Conservation (phyloP, 2,329 filamentous ascomycete genomes). For the Phialophora expanda region DNA sequence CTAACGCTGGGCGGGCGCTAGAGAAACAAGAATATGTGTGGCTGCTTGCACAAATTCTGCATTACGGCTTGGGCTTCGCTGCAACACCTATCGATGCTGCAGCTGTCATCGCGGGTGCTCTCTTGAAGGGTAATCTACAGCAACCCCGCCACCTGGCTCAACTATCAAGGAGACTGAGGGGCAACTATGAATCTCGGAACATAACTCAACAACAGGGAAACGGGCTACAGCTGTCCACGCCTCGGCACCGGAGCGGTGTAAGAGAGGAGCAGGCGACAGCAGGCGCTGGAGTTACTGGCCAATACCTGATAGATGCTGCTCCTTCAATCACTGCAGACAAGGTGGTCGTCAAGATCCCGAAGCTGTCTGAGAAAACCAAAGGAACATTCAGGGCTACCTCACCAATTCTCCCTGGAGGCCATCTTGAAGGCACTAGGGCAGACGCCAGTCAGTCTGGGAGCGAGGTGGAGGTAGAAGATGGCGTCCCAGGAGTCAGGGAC, state of each 20-base stretch:
- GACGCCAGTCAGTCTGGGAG: background rate
- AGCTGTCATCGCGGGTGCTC: slow-evolving; percentile 3
- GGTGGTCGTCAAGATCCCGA: background rate
- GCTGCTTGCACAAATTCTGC: slow-evolving; percentile 12
- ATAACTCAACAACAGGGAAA: background rate
- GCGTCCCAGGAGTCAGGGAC: background rate
- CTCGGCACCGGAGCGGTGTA: background rate
- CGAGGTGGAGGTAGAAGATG: background rate
- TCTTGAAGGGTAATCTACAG: background rate
- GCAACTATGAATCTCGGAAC: background rate
- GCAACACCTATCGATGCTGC: slow-evolving; percentile 6
- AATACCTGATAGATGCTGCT: background rate
- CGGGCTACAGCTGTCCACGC: background rate
- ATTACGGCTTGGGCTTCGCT: slow-evolving; percentile 11
- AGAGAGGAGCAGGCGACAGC: background rate
- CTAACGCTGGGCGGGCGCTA: slow-evolving; percentile 3
- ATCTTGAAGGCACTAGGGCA: background rate
- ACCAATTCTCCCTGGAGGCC: background rate
- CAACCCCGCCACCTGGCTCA: slow-evolving; percentile 1
- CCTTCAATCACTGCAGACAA: no score
- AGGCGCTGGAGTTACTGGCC: background rate
- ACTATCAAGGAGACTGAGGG: background rate
- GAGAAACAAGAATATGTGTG: slow-evolving; percentile 13
- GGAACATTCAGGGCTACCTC: background rate
- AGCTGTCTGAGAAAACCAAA: background rate